phyloP scores from a whole-genome alignment of 805 yeast genomes.

The Kuraishia cidri region DNA sequence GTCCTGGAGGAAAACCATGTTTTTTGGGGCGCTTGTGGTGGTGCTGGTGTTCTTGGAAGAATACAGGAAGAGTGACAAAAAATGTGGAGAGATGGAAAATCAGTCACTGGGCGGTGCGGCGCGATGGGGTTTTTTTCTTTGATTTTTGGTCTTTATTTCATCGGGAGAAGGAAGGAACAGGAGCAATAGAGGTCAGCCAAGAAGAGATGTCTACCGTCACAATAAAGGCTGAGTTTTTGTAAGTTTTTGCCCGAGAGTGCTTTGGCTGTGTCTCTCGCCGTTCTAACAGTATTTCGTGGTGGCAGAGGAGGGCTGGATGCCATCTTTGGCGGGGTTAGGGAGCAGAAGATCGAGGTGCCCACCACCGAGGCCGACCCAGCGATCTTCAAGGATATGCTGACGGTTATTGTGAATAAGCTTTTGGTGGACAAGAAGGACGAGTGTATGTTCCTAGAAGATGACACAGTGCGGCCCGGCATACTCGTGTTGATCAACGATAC shows the following conservation, averaged over 20 bases:
- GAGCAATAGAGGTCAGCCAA: too few species aligned
- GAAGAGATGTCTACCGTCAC: too few species aligned
- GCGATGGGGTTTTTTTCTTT: constrained; percentile 1
- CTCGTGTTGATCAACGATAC: constrained; percentile 86
- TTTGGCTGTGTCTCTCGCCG: too few species aligned
- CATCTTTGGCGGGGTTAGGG: constrained; percentile 53
- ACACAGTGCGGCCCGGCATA: constrained; percentile 82
- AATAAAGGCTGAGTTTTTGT: too few species aligned
- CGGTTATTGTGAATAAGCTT: constrained; percentile 41
- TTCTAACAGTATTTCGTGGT: too few species aligned
- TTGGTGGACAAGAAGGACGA: constrained; percentile 53
- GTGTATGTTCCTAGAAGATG: constrained; percentile 77
- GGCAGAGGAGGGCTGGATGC: constrained; percentile 76
- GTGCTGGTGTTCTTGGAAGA: background rate
- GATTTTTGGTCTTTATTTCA: too few species aligned
- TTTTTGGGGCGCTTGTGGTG: too few species aligned
- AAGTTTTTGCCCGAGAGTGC: too few species aligned
- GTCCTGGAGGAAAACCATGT: constrained; percentile 48
- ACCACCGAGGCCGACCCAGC: constrained; percentile 21
- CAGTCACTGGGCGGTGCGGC: background rate
- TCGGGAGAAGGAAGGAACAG: too few species aligned
- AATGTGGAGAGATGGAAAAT: too few species aligned
- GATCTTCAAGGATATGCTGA: constrained; percentile 40
- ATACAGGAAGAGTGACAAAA: background rate
- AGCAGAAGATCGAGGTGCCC: constrained; percentile 22